A percentile compares a stretch with the other conserved stretches of the same genome.
Evolutionary conservation across 768 basidiomycete genomes (phyloP).

Genomic region (Leccinum longicurvipes): DNA sequence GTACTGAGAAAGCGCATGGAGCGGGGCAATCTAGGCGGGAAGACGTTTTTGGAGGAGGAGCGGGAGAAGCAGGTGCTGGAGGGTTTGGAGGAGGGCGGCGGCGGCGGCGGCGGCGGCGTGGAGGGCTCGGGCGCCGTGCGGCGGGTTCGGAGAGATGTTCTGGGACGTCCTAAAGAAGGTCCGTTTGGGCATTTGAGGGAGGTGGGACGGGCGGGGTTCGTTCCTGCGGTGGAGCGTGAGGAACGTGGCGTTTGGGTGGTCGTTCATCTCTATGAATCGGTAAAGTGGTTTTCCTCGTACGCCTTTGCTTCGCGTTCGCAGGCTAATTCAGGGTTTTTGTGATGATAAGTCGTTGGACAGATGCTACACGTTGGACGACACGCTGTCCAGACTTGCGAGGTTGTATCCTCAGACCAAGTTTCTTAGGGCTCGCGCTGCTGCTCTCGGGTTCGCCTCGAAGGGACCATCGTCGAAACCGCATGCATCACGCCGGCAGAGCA

Average conservation of each 20-base stretch:
- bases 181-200: conserved; percentile 78
- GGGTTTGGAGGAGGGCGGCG: conserved; percentile 37
- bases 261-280: conserved; percentile 81
- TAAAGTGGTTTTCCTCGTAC: conserved; percentile 35
- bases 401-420: conserved; percentile 71
- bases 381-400: conserved; percentile 66
- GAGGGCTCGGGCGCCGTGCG: background rate
- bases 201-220: conserved; percentile 69
- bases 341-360: conserved; percentile 62
- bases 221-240: conserved; percentile 73
- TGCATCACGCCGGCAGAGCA: conserved; percentile 7
- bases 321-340: conserved; percentile 3
- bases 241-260: conserved; percentile 72
- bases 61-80: conserved; percentile 49
- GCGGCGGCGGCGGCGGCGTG: conserved; percentile 13
- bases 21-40: conserved; percentile 59
- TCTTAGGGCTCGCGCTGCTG: conserved; percentile 72
- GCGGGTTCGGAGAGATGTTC: conserved; percentile 36
- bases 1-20: conserved; percentile 59
- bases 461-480: conserved; percentile 17
- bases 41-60: conserved; percentile 78
- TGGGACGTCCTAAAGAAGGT: conserved; percentile 50
- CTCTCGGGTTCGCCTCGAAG: conserved; percentile 65
- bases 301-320: background rate
- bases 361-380: conserved; percentile 69